Evolutionary conservation across 2,329 filamentous ascomycete genomes (phyloP), one percentile per base, ranked within the genome.

Genomic region (Trichoderma breve): DNA sequence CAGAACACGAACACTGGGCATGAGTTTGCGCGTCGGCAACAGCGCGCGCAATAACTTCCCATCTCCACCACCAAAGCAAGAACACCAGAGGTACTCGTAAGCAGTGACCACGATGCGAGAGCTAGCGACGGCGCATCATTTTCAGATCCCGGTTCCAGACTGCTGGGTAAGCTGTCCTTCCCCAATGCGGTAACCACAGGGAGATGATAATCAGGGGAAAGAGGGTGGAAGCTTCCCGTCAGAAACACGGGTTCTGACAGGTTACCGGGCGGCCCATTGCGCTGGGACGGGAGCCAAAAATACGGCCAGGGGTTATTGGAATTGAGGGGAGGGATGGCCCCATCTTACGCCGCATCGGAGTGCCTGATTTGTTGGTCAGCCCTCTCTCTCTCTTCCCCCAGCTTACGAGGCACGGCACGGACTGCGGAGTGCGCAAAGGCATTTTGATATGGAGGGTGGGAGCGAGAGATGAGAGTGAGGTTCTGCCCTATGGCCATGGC

Each of bases 261-360:
- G 60, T n/a, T 21, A 8, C 14, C 67, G 67, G 69, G 69, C 69
- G 51, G 69, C 14, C 69, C 51, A 66, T 71, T 71, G 69, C 69
- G 69, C 61, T 65, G 69, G 69, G 60, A 70, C 68, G 66, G 57
- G 66, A 70, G 24, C 39, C 66, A 62, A 51, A 30, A 58, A 58
- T 32, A 60, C 18, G 47, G 43, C n/a, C 14, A 28, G 66, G 39
- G 32, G 26, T 60, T 60, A 6, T 34, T n/a, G 32, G 30, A 21
- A 57, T 57, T 21, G n/a, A 5, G 18, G 57, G 55, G 57, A 8
- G 63, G 15, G 18, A 21, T 7, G 47, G 47, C 47, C 51, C 32
- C 34, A 32, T 68, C 18, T 28, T 68, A 43, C 26, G 53, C 53
- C 53, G 65, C 39, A 24, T 47, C 18, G 65, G 15, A n/a, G 18